Conservation (phyloP, 176 grass and related monocot genomes). For the Raddia distichophylla region DNA sequence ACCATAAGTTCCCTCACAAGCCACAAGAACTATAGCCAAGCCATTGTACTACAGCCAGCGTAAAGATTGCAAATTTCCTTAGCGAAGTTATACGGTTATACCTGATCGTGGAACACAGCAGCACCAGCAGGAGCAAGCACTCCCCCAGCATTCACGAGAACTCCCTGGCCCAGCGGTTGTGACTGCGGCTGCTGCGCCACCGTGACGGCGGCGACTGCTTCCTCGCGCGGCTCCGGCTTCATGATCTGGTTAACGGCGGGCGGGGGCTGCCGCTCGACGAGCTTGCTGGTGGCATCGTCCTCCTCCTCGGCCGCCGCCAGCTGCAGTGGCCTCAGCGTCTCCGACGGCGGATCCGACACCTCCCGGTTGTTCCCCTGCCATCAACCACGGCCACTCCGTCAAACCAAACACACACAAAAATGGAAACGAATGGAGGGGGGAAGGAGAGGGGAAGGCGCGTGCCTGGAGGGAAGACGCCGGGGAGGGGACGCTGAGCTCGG, state of each 20-base stretch:
- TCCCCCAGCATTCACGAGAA: slow-evolving; percentile 25
- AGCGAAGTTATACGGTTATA: slow-evolving; percentile 24
- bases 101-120: slow-evolving; percentile 65
- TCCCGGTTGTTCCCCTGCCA: slow-evolving; percentile 58
- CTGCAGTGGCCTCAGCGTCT: slow-evolving; percentile 61
- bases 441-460: not conserved
- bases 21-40: slow-evolving; percentile 1
- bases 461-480: slow-evolving; percentile 74
- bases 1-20: not conserved
- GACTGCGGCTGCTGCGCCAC: slow-evolving; percentile 30
- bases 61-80: not conserved
- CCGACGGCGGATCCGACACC: slow-evolving; percentile 67
- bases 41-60: not conserved
- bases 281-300: slow-evolving; percentile 91
- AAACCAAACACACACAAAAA: not conserved
- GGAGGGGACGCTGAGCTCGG: slow-evolving; percentile 84
- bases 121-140: slow-evolving; percentile 26
- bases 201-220: slow-evolving; percentile 20
- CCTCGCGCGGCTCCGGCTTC: slow-evolving; percentile 65
- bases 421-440: slow-evolving; percentile 1
- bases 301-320: slow-evolving; percentile 68
- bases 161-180: slow-evolving; percentile 10
- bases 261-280: slow-evolving; percentile 43
- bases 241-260: slow-evolving; percentile 31
- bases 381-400: slow-evolving; percentile 10